Evolutionary conservation across 202 grass and related monocot genomes (phyloP), one percentile per base, ranked within the genome.

Genomic region (Panicum hallii): DNA sequence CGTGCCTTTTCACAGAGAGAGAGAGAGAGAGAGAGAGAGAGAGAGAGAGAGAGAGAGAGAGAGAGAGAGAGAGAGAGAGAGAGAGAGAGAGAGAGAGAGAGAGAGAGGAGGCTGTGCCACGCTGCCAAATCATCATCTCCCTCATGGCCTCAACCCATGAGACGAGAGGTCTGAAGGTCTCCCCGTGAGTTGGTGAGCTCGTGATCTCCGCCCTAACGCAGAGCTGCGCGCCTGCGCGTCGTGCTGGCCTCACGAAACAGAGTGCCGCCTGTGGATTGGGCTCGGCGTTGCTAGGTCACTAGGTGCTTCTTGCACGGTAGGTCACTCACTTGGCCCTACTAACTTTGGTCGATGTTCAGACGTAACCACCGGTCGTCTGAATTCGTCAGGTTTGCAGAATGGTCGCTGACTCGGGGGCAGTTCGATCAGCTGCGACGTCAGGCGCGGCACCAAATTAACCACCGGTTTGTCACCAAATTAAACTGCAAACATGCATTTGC

Each of bases 221-320:
- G 11, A 63, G 71, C 0, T n/a, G 30, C 0, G 16, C 58, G 13
- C 1, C 0, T n/a, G 30, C 0, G 16, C 58, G 13, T 5, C 16
- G 20, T 36, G 1, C 47, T 4, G 6, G 23, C 12, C 58, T 13
- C 11, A 5, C 5, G 45, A 82, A 82, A 73, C 68, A 82, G 68
- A 40, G 68, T 38, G 55, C 55, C 60, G 68, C 80, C 55, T 16
- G 68, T 40, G 32, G 55, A 72, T 72, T 82, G 46, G 61, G 9
- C 60, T 48, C 60, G 11, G 5, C 2, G 23, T 13, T 13, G 19
- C 0, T 52, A 6, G 5, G 32, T 57, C 52, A 6, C 32, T 32
- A 32, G 32, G 32, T 38, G 36, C 36, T 48, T 56, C 41, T 34
- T n/a, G 44, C 42, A 2, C 5, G 68, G 43, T 48, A 26, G n/a